phyloP scores from a whole-genome alignment of 2,329 filamentous ascomycete species.

The Thelonectria rubi region DNA sequence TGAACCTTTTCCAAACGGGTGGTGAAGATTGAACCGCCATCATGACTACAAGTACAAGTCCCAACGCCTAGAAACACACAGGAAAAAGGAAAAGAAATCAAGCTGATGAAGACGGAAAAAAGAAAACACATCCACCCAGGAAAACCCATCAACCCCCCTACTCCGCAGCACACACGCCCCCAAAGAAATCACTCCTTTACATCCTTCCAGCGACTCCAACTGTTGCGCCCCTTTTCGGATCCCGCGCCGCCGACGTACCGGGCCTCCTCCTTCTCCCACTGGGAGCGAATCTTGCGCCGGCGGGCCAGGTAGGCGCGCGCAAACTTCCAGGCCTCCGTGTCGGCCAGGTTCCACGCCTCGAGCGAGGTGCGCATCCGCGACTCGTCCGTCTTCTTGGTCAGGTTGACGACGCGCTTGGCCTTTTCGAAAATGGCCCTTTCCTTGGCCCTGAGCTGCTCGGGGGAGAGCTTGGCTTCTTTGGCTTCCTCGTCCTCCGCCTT shows the following conservation, averaged over 20 bases:
- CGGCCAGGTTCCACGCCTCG: slow-evolving; percentile 75
- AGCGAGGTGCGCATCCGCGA: slow-evolving; percentile 61
- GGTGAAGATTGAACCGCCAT: not conserved
- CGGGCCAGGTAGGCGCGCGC: slow-evolving; percentile 73
- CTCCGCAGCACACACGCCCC: slow-evolving; percentile 12
- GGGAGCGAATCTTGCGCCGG: slow-evolving; percentile 66
- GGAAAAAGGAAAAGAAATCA: not conserved
- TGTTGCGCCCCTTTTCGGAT: slow-evolving; percentile 53
- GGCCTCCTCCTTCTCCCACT: slow-evolving; percentile 77
- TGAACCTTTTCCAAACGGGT: not conserved
- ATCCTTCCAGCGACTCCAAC: slow-evolving; percentile 51
- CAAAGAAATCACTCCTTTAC: slow-evolving; percentile 26
- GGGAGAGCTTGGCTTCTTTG: slow-evolving; percentile 48
- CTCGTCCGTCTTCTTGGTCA: slow-evolving; percentile 56
- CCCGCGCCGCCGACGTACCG: slow-evolving; percentile 71
- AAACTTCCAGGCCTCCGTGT: slow-evolving; percentile 82
- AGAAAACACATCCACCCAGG: not conserved
- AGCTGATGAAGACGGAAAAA: not conserved
- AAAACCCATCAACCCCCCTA: not conserved
- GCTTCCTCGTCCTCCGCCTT: slow-evolving; percentile 44
- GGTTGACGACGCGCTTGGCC: slow-evolving; percentile 60
- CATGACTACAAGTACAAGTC: not conserved
- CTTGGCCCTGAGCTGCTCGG: slow-evolving; percentile 60
- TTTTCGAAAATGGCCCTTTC: slow-evolving; percentile 63
- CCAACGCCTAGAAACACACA: slow-evolving; percentile 4